phyloP scores from a whole-genome alignment of 768 basidiomycete genomes.

The Boletus reticuloceps region DNA sequence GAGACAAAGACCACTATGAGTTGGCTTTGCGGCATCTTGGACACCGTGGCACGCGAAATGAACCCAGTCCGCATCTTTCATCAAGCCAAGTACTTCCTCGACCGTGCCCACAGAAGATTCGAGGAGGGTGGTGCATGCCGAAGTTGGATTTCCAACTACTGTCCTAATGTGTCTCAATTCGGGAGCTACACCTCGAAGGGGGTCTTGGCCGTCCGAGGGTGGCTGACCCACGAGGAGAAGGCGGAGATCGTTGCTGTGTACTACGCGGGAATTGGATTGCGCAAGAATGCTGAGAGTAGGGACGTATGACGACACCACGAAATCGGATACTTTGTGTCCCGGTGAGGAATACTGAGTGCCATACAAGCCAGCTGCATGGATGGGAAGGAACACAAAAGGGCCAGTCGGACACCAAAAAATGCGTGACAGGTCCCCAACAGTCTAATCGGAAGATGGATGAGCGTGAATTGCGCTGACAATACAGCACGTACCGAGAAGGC shows the following conservation, averaged over 20 bases:
- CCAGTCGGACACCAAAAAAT: background rate
- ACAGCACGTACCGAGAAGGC: background rate
- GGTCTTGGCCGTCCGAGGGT: slow-evolving; percentile 1
- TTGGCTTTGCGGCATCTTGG: background rate
- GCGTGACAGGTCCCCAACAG: background rate
- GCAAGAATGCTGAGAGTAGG: slow-evolving; percentile 11
- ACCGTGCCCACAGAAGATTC: background rate
- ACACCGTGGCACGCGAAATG: background rate
- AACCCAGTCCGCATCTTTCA: slow-evolving; percentile 1
- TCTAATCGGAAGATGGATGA: background rate
- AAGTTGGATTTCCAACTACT: background rate
- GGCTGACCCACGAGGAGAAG: slow-evolving; percentile 7
- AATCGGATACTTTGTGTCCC: background rate
- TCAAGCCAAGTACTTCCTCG: slow-evolving; percentile 10
- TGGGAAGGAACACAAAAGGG: background rate
- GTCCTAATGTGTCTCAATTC: slow-evolving; percentile 24
- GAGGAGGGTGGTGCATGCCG: background rate
- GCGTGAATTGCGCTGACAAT: background rate
- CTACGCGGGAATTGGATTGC: background rate
- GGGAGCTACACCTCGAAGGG: slow-evolving; percentile 10
- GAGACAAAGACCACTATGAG: background rate
- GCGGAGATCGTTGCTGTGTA: background rate
- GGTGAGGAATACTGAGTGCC: background rate
- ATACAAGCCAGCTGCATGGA: background rate
- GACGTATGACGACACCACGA: background rate